Base-by-base conservation (phyloP, 1,139 yeast species). In the Waltiozyma sp. region DNA sequence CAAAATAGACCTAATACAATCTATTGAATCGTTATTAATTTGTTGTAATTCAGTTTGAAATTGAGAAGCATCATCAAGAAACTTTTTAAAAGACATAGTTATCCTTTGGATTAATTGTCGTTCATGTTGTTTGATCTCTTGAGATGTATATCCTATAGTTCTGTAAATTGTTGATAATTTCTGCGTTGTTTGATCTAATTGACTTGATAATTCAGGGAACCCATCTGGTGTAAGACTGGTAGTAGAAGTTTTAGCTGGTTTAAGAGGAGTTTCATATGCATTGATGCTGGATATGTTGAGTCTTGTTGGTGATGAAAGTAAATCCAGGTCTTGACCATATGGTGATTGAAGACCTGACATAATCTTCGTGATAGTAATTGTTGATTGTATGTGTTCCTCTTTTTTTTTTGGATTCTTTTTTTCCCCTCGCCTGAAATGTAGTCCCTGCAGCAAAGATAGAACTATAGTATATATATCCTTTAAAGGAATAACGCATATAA, bases 121-220 rank as follows among this genome's bases (percentile, higher is more conserved):
- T 43, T 66, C 69, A 41, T 63, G 65, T 36, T 54, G 52, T 21
- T 58, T 54, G 2, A 64, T 62, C 38, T 64, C 68, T 14, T 53
- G 51, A 38, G 61, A 56, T 1, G 69, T 62, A 42, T 64, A 63
- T 1, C 70, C 70, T 31, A 66, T 65, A 42, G 60, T 63, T 35
- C 57, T 55, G 49, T 65, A 64, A 16, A 65, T 58, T n/a, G 55
- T 54, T 36, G 63, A 58, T 11, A 66, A 45, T 41, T 60, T 56
- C 19, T 56, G 58, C 35, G 65, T 48, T 9, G 65, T 47, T 11
- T 52, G 54, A 15, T 60, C 58, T 14, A 66, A 48, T 38, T 64
- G 64, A 16, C 49, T 44, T 0, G 68, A 59, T 3, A 65, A 59
- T 34, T 59, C 50, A 48, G 56, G 41, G 59, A 63, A 47, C 59